Percentiles rank a stretch among this genome's conserved stretches.
Conservation (phyloP, 2,329 filamentous ascomycete species). For the Shiraia bambusicola region DNA sequence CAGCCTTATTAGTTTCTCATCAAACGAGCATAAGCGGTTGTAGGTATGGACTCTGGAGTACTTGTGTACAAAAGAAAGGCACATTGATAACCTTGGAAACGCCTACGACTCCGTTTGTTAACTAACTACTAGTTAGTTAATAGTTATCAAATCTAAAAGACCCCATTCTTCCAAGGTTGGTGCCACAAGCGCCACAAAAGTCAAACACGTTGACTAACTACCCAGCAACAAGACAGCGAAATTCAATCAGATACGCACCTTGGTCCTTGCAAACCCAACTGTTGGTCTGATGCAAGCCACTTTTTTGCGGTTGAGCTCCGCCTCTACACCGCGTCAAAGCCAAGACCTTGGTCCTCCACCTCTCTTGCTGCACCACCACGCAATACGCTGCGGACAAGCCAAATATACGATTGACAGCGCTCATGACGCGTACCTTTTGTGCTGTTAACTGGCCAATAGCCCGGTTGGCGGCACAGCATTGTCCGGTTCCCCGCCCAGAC, state of each 20-base stretch:
- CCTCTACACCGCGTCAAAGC: constrained; percentile 22
- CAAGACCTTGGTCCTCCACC: constrained; percentile 10
- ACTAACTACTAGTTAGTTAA: too few species aligned
- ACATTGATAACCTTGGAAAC: too few species aligned
- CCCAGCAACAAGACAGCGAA: neutral
- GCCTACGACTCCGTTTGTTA: too few species aligned
- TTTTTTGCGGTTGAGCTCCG: constrained; percentile 17
- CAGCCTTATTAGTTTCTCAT: too few species aligned
- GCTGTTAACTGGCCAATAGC: constrained; percentile 15
- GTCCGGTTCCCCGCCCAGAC: constrained; percentile 34
- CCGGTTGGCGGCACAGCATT: constrained; percentile 17
- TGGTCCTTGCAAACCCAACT: neutral
- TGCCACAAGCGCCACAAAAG: too few species aligned
- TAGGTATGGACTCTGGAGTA: too few species aligned
- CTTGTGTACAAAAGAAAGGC: too few species aligned
- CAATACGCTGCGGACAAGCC: constrained; percentile 9
- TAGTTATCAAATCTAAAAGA: too few species aligned
- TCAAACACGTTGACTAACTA: neutral
- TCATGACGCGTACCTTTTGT: constrained; percentile 34
- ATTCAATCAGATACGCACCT: neutral
- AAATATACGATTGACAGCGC: constrained; percentile 15
- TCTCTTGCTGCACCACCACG: constrained; percentile 3
- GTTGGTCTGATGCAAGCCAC: constrained; percentile 10
- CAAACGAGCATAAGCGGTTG: too few species aligned
- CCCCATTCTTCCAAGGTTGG: too few species aligned